Percentiles rank a stretch among this genome's conserved stretches.
Conservation (phyloP, 1,284 basidiomycete species). For the Quambalaria eucalypti region DNA sequence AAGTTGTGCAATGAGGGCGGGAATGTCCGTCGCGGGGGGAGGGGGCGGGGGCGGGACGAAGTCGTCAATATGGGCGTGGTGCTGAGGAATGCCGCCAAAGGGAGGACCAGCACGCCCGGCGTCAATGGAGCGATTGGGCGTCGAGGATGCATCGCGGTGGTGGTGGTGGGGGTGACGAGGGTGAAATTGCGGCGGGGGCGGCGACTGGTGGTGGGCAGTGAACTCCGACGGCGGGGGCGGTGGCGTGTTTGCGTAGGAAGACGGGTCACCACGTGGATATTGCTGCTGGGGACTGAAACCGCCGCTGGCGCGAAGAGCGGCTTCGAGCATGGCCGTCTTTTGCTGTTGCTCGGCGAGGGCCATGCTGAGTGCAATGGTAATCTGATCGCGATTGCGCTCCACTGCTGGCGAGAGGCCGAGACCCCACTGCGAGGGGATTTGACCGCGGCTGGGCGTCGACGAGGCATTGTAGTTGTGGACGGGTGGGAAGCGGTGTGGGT, state of each 20-base stretch:
- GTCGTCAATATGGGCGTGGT: background rate
- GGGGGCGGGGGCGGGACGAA: background rate
- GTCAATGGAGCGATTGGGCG: no score
- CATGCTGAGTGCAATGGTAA: slow-evolving; percentile 25
- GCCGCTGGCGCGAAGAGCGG: slow-evolving; percentile 4
- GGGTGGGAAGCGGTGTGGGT: no score
- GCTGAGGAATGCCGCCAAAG: background rate
- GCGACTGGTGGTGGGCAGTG: background rate
- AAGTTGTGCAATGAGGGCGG: slow-evolving; percentile 1
- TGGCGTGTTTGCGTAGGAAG: background rate
- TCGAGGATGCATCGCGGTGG: background rate
- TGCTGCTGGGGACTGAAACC: slow-evolving; percentile 3
- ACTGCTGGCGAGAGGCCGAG: background rate
- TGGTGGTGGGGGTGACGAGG: background rate
- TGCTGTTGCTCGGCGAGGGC: slow-evolving; percentile 31
- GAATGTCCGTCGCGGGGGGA: slow-evolving; percentile 3
- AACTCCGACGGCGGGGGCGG: background rate
- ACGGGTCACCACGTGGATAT: background rate
- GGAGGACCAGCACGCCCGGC: no score
- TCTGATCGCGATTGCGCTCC: slow-evolving; percentile 9
- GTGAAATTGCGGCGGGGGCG: background rate
- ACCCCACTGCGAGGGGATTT: background rate
- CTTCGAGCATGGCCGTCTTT: slow-evolving; percentile 22
- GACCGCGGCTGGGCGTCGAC: background rate
- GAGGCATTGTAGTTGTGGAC: no score